phyloP scores from a whole-genome alignment of 108 stramenopile species.

The Schizochytrium sp. region DNA sequence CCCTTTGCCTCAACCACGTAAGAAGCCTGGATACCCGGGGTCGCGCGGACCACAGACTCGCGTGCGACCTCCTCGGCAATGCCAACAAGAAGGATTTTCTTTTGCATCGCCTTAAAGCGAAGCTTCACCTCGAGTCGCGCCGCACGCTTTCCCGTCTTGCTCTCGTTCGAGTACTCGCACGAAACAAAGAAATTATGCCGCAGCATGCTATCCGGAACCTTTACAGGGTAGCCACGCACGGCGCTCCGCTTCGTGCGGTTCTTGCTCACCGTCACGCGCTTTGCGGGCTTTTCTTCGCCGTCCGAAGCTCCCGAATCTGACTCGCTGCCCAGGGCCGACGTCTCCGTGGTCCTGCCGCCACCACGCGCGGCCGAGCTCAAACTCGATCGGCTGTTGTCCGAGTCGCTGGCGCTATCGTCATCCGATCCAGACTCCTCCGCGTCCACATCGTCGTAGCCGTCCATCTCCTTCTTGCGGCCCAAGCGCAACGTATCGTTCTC shows the following conservation, averaged over 20 bases:
- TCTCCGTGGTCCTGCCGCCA: neutral
- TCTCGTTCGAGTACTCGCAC: neutral
- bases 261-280: neutral
- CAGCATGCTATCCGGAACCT: neutral
- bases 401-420: conserved; percentile 36
- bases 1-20: conserved; percentile 65
- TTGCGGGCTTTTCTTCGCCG: neutral
- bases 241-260: neutral
- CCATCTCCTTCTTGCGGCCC: conserved; percentile 45
- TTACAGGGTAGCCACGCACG: neutral
- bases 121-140: neutral
- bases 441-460: conserved; percentile 37
- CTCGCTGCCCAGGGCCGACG: neutral
- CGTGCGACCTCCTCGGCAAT: conserved; percentile 75
- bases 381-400: neutral
- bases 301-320: neutral
- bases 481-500: conserved; percentile 33
- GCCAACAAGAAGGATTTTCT: conserved; percentile 94
- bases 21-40: conserved; percentile 69
- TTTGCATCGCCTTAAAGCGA: conserved; percentile 27
- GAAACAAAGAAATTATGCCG: neutral
- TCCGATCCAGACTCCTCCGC: conserved; percentile 20
- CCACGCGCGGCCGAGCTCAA: no score
- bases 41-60: conserved; percentile 62
- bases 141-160: neutral